Evolutionary conservation across 1,139 yeast genomes (phyloP), one percentile per base, ranked within the genome.

Genomic region (Yamadazyma friedrichii): DNA sequence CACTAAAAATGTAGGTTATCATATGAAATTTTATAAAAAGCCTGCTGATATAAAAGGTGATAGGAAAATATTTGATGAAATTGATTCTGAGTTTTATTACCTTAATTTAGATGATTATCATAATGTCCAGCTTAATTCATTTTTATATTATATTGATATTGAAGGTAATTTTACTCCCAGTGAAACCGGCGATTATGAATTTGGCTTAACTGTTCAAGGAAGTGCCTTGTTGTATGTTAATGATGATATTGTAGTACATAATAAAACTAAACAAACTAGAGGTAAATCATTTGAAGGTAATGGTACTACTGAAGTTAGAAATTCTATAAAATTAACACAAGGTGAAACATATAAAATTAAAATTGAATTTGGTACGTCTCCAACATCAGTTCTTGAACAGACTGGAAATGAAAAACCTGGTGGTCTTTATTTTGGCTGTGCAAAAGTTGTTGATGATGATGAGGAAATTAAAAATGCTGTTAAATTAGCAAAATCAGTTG

Each of bases 181-280:
- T 33, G 70, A 61, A 35, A 54, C 68, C 33, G 80, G 71, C 15
- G 67, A 57, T 5, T 79, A 76, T 52, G 73, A 67, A 44, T 73
- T 80, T 51, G 80, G 82, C 29, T 57, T 70, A 38, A 54, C 71
- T n/a, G 73, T 72, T 31, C 51, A 64, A 40, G 85, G 84, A 32
- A 74, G 82, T 28, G 80, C 76, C 22, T 63, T 64, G 47, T 49
- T 80, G 26, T 80, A 62, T 49, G 55, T 80, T 38, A 70, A 80
- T 50, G 82, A 59, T 41, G 51, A 74, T 53, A 56, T 77, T 40
- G 64, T 80, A 15, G 77, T 78, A 41, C 83, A 79, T 52, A 78
- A 79, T 58, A 72, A 70, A 50, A 73, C 76, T 20, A 55, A 64
- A 22, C 84, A 80, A 59, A 59, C 48, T 12, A 55, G 53, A 25